These are phyloP conservation scores for Beauveria australis DNA, from an alignment of 2,329 filamentous ascomycete genomes.

Conservation along the genomic window DNA sequence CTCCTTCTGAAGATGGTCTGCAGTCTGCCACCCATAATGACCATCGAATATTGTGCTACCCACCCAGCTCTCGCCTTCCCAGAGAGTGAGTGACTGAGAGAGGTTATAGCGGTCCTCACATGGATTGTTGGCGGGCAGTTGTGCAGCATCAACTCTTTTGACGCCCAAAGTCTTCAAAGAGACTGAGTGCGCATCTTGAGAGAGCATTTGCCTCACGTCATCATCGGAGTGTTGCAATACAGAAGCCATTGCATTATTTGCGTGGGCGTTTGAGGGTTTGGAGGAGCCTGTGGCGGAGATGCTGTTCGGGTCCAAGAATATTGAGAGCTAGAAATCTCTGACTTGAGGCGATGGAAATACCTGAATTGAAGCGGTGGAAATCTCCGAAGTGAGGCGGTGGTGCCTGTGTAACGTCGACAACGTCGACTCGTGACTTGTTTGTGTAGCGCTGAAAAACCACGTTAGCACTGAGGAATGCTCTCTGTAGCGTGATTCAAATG, in stretches of 20 bases:
- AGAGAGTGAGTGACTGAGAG: not conserved
- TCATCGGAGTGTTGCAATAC: not conserved
- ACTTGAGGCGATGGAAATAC: too few species aligned
- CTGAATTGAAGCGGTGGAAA: too few species aligned
- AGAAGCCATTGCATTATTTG: not conserved
- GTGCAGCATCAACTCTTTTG: not conserved
- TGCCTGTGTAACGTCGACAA: too few species aligned
- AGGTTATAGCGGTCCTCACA: not conserved
- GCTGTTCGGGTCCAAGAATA: too few species aligned
- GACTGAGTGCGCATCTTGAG: not conserved
- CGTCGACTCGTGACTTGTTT: too few species aligned
- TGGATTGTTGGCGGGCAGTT: not conserved
- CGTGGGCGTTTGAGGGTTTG: not conserved
- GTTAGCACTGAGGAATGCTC: too few species aligned
- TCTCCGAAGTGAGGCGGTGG: too few species aligned
- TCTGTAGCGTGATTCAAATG: too few species aligned
- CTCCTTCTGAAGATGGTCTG: constrained; percentile 22
- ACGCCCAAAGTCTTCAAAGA: not conserved
- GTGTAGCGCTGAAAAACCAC: too few species aligned
- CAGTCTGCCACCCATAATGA: constrained; percentile 28
- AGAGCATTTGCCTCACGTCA: not conserved
- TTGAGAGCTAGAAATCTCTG: too few species aligned
- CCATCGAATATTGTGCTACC: constrained; percentile 28
- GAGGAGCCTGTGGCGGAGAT: too few species aligned
- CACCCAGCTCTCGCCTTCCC: constrained; percentile 19